phyloP scores from a whole-genome alignment of 805 yeast species.

The Sugiyamaella chiloensis region DNA sequence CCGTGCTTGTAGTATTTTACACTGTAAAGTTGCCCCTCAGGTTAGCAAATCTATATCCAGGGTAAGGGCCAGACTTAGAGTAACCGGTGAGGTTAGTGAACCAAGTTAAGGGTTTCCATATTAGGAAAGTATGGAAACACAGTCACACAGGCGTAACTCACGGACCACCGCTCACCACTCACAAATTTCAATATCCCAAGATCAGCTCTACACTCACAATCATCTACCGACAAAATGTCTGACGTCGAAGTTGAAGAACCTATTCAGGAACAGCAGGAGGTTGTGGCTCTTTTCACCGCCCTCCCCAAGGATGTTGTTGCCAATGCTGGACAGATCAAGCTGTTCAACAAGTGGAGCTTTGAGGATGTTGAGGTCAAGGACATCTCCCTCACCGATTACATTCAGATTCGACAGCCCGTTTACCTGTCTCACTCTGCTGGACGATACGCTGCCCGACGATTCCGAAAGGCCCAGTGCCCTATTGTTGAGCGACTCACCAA shows the following conservation, averaged over 20 bases:
- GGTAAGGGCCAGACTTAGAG: no score
- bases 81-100: no score
- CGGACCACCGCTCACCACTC: no score
- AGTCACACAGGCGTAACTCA: no score
- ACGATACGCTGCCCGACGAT: slow-evolving; percentile 98
- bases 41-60: no score
- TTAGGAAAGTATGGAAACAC: no score
- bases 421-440: slow-evolving; percentile 99
- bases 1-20: no score
- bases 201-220: slow-evolving; percentile 3
- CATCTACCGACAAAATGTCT: slow-evolving; percentile 14
- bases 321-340: slow-evolving; percentile 93
- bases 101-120: no score
- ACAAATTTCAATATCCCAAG: slow-evolving; percentile 3
- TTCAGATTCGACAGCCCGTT: slow-evolving; percentile 96
- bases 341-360: slow-evolving; percentile 99
- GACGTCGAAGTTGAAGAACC: slow-evolving; percentile 23
- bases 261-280: slow-evolving; percentile 39
- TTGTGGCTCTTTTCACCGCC: slow-evolving; percentile 86
- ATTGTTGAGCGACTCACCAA: slow-evolving; percentile 98
- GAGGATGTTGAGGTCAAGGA: slow-evolving; percentile 97
- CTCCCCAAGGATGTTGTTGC: slow-evolving; percentile 96
- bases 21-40: no score
- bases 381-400: slow-evolving; percentile 96
- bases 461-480: slow-evolving; percentile 99